A percentile compares a stretch with the other conserved stretches of the same genome.
These are phyloP conservation scores for Austroboletus eburneus DNA, from an alignment of 768 basidiomycete species.

Conservation along the genomic window DNA sequence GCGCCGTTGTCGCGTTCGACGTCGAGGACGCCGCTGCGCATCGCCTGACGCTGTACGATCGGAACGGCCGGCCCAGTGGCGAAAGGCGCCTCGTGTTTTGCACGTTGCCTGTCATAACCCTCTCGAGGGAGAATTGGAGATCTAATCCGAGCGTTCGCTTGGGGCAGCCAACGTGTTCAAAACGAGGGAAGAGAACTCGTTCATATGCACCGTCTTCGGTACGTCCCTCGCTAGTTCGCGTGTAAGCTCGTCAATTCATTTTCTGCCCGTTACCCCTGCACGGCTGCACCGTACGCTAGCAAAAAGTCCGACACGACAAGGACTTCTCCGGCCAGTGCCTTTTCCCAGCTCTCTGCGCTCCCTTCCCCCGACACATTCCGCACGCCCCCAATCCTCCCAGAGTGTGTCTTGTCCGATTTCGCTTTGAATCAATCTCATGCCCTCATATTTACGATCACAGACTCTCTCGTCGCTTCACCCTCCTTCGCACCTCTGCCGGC, in stretches of 20 bases:
- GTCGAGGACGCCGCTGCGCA: slow-evolving; percentile 2
- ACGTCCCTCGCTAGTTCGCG: slow-evolving; percentile 37
- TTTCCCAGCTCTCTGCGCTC: slow-evolving; percentile 45
- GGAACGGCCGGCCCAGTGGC: too few relatives aligned
- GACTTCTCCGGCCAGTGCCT: slow-evolving; percentile 36
- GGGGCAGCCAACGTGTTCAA: slow-evolving; percentile 59
- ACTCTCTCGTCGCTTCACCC: slow-evolving; percentile 76
- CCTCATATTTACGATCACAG: slow-evolving; percentile 38
- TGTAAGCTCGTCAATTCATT: slow-evolving; percentile 23
- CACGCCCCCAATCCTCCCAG: slow-evolving; percentile 80
- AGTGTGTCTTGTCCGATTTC: slow-evolving; percentile 47
- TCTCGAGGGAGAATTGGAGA: slow-evolving; percentile 1
- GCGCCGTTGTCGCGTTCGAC: background rate
- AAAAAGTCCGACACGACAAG: slow-evolving; percentile 71
- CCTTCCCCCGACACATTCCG: slow-evolving; percentile 76
- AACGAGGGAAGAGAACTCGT: slow-evolving; percentile 46
- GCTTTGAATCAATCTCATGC: background rate
- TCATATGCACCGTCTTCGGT: slow-evolving; percentile 82
- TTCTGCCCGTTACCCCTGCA: slow-evolving; percentile 11
- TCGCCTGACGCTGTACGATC: background rate
- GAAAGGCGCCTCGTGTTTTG: slow-evolving; percentile 70
- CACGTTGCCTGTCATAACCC: slow-evolving; percentile 62
- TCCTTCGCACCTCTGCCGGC: slow-evolving; percentile 66
- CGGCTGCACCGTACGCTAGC: slow-evolving; percentile 39
- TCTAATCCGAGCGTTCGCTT: slow-evolving; percentile 22